Conservation (phyloP, 1,139 yeast species). For the Yamadazyma sp. region DNA sequence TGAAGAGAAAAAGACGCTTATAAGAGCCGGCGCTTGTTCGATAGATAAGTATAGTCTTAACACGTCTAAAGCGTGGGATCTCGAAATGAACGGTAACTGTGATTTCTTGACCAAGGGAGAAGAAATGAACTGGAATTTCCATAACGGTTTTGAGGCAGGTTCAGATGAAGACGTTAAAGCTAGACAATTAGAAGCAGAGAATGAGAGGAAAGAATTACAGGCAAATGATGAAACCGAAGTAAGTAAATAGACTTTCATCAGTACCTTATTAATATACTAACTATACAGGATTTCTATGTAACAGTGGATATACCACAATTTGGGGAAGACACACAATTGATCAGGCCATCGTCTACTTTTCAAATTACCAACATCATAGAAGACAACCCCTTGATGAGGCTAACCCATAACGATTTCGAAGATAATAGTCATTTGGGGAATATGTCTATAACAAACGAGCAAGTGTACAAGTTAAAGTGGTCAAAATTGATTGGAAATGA, state of each 20-base stretch:
- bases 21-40: constrained; percentile 50
- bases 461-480: constrained; percentile 77
- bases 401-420: constrained; percentile 26
- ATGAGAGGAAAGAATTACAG: constrained; percentile 12
- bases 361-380: constrained; percentile 40
- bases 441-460: constrained; percentile 39
- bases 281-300: constrained; percentile 38
- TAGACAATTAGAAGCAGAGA: constrained; percentile 30
- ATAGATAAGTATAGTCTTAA: constrained; percentile 32
- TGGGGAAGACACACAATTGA: constrained; percentile 25
- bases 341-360: constrained; percentile 43
- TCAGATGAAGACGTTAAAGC: constrained; percentile 70
- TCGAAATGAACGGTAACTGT: constrained; percentile 66
- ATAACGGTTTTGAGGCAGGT: constrained; percentile 68
- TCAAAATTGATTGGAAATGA: constrained; percentile 80
- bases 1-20: constrained; percentile 28
- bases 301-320: constrained; percentile 42
- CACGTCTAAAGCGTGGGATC: constrained; percentile 45
- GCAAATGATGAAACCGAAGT: constrained; percentile 36
- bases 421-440: constrained; percentile 24
- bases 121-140: constrained; percentile 89
- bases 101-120: constrained; percentile 72
- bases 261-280: constrained; percentile 18
- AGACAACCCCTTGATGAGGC: constrained; percentile 36
- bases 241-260: constrained; percentile 19